Base-by-base conservation (phyloP, 1,284 basidiomycete species). In the Ceratobasidium sp. region DNA sequence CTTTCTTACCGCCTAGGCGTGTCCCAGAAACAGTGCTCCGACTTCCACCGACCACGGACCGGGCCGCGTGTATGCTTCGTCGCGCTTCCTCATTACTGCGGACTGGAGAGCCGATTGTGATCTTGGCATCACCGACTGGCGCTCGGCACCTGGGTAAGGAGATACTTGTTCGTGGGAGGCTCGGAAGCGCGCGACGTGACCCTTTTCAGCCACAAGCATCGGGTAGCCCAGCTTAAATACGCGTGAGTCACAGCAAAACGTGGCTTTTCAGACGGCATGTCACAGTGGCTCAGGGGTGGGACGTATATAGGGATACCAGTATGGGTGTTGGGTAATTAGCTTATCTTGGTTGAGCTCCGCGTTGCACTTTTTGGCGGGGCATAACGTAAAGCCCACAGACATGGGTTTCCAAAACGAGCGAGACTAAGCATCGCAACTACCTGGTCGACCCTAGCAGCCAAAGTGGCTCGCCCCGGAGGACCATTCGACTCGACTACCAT, bases 151-250 rank as follows among this genome's bases (percentile, higher is more conserved):
- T 51, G 19, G 48, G 48, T 51, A n/a, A 6, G 19, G 19, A 51
- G 16, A 51, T 51, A 51, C 19, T 37, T 22, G 27, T 31, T 59
- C 56, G 56, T 59, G 56, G 56, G 56, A 59, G 56, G 56, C 56
- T 37, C 56, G 29, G 56, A 59, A 59, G 31, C 31, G 31, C 56
- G 29, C 29, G 56, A 13, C 22, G 34, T 13, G 22, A 51, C 19
- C 19, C 22, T 51, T n/a, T n/a, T n/a, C n/a, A n/a, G n/a, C n/a
- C n/a, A n/a, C n/a, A n/a, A n/a, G n/a, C n/a, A n/a, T n/a, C n/a
- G n/a, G n/a, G n/a, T n/a, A n/a, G n/a, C n/a, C n/a, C n/a, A n/a
- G n/a, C n/a, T n/a, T 8, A 6, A 51, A 51, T n/a, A 22, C 16
- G 7, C 19, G 48, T 8, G 19, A n/a, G 48, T n/a, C 41, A 43